A percentile compares a stretch with the other conserved stretches of the same genome.
phyloP scores from a whole-genome alignment of 2,329 filamentous ascomycete species.

The Botrytis medusae region DNA sequence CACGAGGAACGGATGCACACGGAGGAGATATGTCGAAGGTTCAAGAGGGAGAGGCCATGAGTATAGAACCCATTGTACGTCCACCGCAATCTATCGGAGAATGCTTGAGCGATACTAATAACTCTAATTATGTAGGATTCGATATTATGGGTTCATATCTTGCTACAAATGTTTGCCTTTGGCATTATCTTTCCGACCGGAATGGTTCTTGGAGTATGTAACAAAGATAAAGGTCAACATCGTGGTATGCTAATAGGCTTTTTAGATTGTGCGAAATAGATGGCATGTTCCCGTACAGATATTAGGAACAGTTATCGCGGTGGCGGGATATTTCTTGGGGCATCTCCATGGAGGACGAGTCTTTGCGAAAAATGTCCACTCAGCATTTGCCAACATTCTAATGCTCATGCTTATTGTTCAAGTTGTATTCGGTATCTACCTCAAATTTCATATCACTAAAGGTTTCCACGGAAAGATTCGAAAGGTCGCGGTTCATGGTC shows the following conservation, averaged over 20 bases:
- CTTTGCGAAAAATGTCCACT: slow-evolving; percentile 79
- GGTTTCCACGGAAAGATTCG: slow-evolving; percentile 80
- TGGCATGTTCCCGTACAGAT: slow-evolving; percentile 94
- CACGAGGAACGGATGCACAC: slow-evolving; percentile 32
- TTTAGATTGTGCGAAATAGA: slow-evolving; percentile 78
- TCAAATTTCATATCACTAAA: slow-evolving; percentile 84
- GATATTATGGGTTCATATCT: slow-evolving; percentile 90
- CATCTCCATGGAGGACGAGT: slow-evolving; percentile 87
- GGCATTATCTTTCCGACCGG: slow-evolving; percentile 90
- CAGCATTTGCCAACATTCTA: slow-evolving; percentile 74
- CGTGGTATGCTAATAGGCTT: slow-evolving; percentile 11
- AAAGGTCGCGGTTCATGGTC: slow-evolving; percentile 66
- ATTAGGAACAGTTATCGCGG: slow-evolving; percentile 69
- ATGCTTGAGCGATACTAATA: slow-evolving; percentile 39
- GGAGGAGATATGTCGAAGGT: slow-evolving; percentile 56
- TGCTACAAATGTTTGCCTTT: slow-evolving; percentile 83
- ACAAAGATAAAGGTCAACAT: background rate
- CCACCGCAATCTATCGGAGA: background rate
- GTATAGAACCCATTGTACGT: slow-evolving; percentile 70
- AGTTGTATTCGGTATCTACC: slow-evolving; percentile 77
- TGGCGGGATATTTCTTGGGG: slow-evolving; percentile 86
- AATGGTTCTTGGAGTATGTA: slow-evolving; percentile 87
- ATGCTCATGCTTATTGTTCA: slow-evolving; percentile 79
- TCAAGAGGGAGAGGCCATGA: slow-evolving; percentile 66
- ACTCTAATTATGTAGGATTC: slow-evolving; percentile 56